These are phyloP conservation scores for Xylaria sp. DNA, from an alignment of 2,329 filamentous ascomycete species.

Conservation along the genomic window DNA sequence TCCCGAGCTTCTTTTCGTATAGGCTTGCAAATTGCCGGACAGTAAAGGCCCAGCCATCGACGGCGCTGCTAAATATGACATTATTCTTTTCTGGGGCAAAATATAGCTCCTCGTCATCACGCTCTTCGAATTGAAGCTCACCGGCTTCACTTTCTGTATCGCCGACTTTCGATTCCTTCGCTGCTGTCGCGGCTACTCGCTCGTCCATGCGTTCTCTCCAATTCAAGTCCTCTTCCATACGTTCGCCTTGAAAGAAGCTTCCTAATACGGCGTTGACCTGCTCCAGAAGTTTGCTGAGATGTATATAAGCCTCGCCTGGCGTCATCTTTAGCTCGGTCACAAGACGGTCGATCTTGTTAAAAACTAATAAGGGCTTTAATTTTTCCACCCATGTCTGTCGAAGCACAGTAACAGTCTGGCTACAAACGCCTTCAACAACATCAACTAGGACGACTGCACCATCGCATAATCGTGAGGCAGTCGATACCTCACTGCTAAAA, in stretches of 20 bases:
- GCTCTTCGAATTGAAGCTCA: conserved; percentile 82
- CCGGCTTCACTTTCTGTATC: conserved; percentile 65
- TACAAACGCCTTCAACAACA: conserved; percentile 97
- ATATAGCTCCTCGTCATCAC: conserved; percentile 95
- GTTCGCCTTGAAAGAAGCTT: conserved; percentile 96
- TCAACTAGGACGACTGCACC: conserved; percentile 95
- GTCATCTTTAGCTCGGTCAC: conserved; percentile 96
- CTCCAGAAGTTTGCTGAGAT: conserved; percentile 88
- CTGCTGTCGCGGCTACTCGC: conserved; percentile 75
- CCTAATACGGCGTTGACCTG: conserved; percentile 98
- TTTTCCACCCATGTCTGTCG: conserved; percentile 96
- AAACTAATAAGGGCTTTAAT: conserved; percentile 90
- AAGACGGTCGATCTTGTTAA: conserved; percentile 98
- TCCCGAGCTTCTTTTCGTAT: conserved; percentile 96
- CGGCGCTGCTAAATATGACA: conserved; percentile 97
- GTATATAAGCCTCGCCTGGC: conserved; percentile 86
- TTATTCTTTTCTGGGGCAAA: conserved; percentile 99
- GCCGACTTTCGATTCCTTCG: conserved; percentile 63
- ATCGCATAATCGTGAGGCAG: conserved; percentile 92
- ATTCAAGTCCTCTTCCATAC: conserved; percentile 97
- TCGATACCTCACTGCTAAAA: conserved; percentile 98
- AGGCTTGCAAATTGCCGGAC: conserved; percentile 91
- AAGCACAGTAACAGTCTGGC: conserved; percentile 96
- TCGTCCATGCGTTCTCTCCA: conserved; percentile 96
- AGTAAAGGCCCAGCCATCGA: conserved; percentile 99